phyloP scores from a whole-genome alignment of 202 grass and related monocot genomes.

The Schoenoplectus tabernaemontani region DNA sequence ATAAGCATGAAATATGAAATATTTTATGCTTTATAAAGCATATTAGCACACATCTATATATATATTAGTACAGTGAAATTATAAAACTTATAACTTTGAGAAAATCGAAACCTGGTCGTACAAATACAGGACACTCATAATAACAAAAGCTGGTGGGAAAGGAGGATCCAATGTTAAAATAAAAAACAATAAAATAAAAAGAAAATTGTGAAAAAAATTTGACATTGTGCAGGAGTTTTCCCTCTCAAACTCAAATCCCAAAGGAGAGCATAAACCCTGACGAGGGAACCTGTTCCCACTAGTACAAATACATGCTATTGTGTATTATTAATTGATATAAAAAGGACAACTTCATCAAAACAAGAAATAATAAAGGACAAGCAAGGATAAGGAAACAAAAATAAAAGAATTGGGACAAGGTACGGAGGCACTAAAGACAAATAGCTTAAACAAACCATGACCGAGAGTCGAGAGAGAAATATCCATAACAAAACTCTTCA shows the following conservation, averaged over 20 bases:
- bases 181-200: background rate
- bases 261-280: slow-evolving; percentile 1
- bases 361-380: background rate
- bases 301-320: background rate
- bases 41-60: too few species aligned
- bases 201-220: background rate
- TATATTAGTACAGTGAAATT: too few species aligned
- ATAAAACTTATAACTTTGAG: too few species aligned
- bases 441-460: slow-evolving; percentile 18
- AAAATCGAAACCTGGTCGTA: too few species aligned
- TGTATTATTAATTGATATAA: background rate
- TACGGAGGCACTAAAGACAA: slow-evolving; percentile 21
- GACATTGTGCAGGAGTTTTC: background rate
- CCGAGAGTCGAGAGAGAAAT: background rate
- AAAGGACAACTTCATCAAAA: background rate
- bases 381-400: background rate
- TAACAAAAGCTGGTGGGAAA: background rate
- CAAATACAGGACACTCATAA: background rate
- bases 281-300: background rate
- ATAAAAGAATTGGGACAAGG: background rate
- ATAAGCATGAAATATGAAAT: too few species aligned
- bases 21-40: too few species aligned
- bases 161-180: slow-evolving; percentile 8
- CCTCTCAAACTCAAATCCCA: slow-evolving; percentile 16
- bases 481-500: slow-evolving; percentile 14